Percentiles rank a stretch among this genome's conserved stretches.
Conservation (phyloP, 2,329 filamentous ascomycete species). For the Claviceps maximensis region DNA sequence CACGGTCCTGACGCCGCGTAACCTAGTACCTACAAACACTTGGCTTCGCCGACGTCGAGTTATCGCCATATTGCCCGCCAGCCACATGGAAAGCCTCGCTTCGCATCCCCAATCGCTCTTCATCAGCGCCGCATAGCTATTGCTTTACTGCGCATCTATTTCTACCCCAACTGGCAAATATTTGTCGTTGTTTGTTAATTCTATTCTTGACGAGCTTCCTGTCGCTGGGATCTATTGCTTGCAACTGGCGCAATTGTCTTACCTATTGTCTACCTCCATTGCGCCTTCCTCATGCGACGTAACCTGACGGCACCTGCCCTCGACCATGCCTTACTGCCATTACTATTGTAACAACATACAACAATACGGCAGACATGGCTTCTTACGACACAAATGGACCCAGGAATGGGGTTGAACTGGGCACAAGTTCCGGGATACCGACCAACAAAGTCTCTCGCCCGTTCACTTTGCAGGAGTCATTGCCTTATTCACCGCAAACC, state of each 20-base stretch:
- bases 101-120: neutral
- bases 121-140: neutral
- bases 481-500: conserved; percentile 72
- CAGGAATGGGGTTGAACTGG: conserved; percentile 21
- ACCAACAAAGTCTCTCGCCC: conserved; percentile 25
- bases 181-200: neutral
- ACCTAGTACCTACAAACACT: neutral
- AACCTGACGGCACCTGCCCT: conserved; percentile 14
- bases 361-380: conserved; percentile 20
- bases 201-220: neutral
- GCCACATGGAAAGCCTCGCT: neutral
- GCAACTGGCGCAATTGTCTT: conserved; percentile 1
- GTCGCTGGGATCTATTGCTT: neutral
- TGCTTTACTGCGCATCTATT: neutral
- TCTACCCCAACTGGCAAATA: neutral
- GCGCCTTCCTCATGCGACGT: conserved; percentile 15
- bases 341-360: conserved; percentile 15
- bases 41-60: neutral
- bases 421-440: conserved; percentile 12
- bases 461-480: conserved; percentile 58
- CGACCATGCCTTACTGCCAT: conserved; percentile 18
- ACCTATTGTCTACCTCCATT: conserved; percentile 2
- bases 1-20: neutral
- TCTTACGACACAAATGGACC: conserved; percentile 17
- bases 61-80: neutral